Percentiles rank a stretch among this genome's conserved stretches.
These are phyloP conservation scores for Cercospora janseana DNA, from an alignment of 2,329 filamentous ascomycete genomes.

Conservation along the genomic window DNA sequence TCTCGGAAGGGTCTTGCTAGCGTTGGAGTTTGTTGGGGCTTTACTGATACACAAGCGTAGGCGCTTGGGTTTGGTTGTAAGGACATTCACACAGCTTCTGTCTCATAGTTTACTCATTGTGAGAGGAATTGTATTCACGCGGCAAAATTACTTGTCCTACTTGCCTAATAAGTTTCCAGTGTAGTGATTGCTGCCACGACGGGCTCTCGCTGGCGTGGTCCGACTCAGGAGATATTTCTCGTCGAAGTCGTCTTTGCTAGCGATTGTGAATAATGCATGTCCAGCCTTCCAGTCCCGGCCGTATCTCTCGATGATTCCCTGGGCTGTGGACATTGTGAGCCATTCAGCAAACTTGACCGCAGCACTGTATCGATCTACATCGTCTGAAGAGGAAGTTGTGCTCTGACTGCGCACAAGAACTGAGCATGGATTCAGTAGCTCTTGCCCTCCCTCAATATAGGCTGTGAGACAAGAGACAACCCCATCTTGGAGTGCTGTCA, in stretches of 20 bases:
- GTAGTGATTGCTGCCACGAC: no score
- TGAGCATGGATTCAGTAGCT: slow-evolving; percentile 29
- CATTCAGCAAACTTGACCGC: slow-evolving; percentile 25
- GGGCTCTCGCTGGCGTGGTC: background rate
- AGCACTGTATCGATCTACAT: background rate
- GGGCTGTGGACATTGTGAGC: slow-evolving; percentile 16
- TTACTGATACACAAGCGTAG: no score
- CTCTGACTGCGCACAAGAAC: slow-evolving; percentile 15
- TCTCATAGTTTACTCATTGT: no score
- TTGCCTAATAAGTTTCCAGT: no score
- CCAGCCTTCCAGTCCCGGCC: slow-evolving; percentile 23
- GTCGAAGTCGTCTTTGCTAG: slow-evolving; percentile 21
- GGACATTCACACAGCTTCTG: no score
- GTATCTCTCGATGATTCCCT: slow-evolving; percentile 21
- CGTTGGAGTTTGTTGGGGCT: no score
- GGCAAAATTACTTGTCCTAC: no score
- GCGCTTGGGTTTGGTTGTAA: no score
- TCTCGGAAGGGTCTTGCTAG: no score
- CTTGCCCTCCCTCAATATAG: slow-evolving; percentile 23
- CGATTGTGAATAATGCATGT: slow-evolving; percentile 24
- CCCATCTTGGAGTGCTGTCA: slow-evolving; percentile 26
- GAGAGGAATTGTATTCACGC: no score
- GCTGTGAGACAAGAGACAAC: slow-evolving; percentile 15
- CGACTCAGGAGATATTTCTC: slow-evolving; percentile 12
- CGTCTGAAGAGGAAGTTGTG: background rate